A percentile compares a stretch with the other conserved stretches of the same genome.
Conservation (phyloP, 2,329 filamentous ascomycete genomes). For the Trichocomaceae sp. region DNA sequence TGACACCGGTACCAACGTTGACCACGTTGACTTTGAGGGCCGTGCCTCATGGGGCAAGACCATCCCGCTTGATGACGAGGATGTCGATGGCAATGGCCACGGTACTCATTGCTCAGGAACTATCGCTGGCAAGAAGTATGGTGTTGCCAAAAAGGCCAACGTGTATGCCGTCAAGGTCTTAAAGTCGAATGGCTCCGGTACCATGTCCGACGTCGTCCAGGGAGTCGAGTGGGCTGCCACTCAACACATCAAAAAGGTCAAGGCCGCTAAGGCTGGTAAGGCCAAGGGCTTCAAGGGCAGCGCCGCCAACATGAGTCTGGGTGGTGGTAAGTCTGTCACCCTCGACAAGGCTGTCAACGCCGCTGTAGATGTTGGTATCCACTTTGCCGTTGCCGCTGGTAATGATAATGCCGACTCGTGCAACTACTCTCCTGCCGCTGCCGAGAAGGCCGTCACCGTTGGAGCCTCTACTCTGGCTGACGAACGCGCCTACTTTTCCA, state of each 20-base stretch:
- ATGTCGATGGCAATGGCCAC: slow-evolving; percentile 94
- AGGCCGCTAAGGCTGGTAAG: slow-evolving; percentile 76
- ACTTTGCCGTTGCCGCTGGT: slow-evolving; percentile 96
- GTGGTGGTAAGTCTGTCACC: slow-evolving; percentile 90
- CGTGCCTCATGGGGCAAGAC: slow-evolving; percentile 97
- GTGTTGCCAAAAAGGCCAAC: slow-evolving; percentile 97
- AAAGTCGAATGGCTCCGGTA: slow-evolving; percentile 91
- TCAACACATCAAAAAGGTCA: slow-evolving; percentile 67
- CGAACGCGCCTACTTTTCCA: slow-evolving; percentile 99
- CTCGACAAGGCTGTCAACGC: slow-evolving; percentile 92
- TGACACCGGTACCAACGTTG: slow-evolving; percentile 88
- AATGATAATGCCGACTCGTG: slow-evolving; percentile 99
- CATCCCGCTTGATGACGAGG: slow-evolving; percentile 74
- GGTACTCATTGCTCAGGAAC: slow-evolving; percentile 99
- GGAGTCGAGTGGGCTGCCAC: slow-evolving; percentile 92
- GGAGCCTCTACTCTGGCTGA: slow-evolving; percentile 90
- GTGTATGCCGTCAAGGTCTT: slow-evolving; percentile 98
- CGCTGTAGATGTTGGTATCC: slow-evolving; percentile 81
- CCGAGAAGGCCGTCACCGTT: slow-evolving; percentile 86
- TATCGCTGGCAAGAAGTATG: slow-evolving; percentile 96
- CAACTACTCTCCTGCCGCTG: slow-evolving; percentile 96
- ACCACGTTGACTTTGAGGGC: slow-evolving; percentile 95
- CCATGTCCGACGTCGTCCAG: slow-evolving; percentile 98
- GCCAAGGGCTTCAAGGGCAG: slow-evolving; percentile 98
- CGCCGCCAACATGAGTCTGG: slow-evolving; percentile 98